These are phyloP conservation scores for Hymenoscyphus occultus DNA, from an alignment of 2,329 filamentous ascomycete species.

Conservation along the genomic window DNA sequence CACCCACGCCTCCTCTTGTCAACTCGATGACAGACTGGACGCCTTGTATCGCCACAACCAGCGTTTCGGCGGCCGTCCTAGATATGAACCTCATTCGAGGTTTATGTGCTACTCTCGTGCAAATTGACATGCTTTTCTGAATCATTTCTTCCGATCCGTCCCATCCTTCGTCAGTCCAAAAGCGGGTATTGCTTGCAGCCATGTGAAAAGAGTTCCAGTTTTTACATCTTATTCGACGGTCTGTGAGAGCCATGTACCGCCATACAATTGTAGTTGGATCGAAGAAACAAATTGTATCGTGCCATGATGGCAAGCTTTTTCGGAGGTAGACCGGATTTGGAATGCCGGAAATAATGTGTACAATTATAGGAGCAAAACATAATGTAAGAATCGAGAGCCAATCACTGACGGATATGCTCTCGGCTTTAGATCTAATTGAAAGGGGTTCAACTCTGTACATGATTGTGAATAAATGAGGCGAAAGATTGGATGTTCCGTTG, in stretches of 20 bases:
- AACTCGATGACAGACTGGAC: constrained; percentile 3
- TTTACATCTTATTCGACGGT: constrained; percentile 36
- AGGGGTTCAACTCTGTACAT: not conserved
- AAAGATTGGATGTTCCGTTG: too few relatives aligned
- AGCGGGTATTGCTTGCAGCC: constrained; percentile 37
- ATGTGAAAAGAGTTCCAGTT: constrained; percentile 33
- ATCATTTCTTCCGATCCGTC: constrained; percentile 37
- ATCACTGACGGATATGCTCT: constrained; percentile 18
- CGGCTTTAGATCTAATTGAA: not conserved
- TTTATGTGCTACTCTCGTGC: constrained; percentile 11
- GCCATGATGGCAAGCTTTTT: constrained; percentile 30
- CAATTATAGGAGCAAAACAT: constrained; percentile 36
- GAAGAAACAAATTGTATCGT: constrained; percentile 34
- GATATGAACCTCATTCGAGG: constrained; percentile 13
- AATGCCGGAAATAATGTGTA: constrained; percentile 34
- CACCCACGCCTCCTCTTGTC: constrained; percentile 2
- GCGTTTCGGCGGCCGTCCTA: constrained; percentile 16
- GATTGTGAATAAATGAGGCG: too few relatives aligned
- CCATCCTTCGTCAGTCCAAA: constrained; percentile 39
- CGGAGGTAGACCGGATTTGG: constrained; percentile 27
- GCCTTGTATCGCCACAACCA: constrained; percentile 31
- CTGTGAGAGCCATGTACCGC: constrained; percentile 38
- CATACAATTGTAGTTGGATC: constrained; percentile 41
- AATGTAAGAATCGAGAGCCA: constrained; percentile 37
- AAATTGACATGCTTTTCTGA: constrained; percentile 16